Evolutionary conservation across 345 rosid genomes (phyloP).

Genomic region (Bretschneidera sinensis): DNA sequence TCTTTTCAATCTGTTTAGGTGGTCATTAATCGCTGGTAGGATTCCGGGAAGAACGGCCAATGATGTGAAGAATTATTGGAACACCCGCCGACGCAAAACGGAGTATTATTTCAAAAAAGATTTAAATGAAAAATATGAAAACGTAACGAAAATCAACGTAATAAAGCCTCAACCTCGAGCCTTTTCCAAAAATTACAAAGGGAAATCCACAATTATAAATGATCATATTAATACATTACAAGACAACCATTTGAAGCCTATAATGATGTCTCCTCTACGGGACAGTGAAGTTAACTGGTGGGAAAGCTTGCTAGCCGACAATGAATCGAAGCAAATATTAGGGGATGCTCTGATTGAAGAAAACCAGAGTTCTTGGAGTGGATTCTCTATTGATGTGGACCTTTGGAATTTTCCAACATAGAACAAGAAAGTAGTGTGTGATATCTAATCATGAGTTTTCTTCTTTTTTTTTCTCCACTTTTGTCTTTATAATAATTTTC

Average conservation of each 20-base stretch:
- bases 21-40: conserved; percentile 48
- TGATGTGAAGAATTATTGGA: conserved; percentile 37
- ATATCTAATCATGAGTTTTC: no score
- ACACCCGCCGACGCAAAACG: conserved; percentile 11
- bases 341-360: neutral
- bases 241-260: neutral
- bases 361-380: neutral
- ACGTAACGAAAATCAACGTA: conserved; percentile 7
- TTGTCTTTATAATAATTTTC: no score
- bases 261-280: neutral
- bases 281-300: conserved; percentile 2
- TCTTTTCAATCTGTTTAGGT: conserved; percentile 4
- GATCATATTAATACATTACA: neutral
- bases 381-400: neutral
- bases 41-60: conserved; percentile 46
- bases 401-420: neutral
- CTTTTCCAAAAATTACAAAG: conserved; percentile 12
- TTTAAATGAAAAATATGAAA: no score
- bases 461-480: no score
- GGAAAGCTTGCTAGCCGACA: neutral
- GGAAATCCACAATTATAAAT: neutral
- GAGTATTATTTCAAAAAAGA: neutral
- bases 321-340: neutral
- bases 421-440: no score
- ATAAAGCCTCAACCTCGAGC: conserved; percentile 25